phyloP scores from a whole-genome alignment of 768 basidiomycete genomes.

The Cyathus striatus region DNA sequence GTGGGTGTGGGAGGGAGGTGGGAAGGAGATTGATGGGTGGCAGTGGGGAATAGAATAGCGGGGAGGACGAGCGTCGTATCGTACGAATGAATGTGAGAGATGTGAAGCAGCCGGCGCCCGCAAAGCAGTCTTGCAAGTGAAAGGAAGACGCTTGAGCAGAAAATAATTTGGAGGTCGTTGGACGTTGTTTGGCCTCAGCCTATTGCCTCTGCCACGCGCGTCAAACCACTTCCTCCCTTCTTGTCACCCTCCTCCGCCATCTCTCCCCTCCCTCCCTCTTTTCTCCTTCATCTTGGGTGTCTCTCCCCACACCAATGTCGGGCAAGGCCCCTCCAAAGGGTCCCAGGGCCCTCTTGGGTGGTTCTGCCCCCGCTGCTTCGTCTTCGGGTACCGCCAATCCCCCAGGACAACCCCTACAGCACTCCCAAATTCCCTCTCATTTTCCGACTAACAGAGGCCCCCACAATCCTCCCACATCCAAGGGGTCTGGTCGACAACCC shows the following conservation, averaged over 20 bases:
- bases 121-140: too few relatives aligned
- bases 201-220: conserved; percentile 23
- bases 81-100: not conserved
- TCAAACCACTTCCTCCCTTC: conserved; percentile 11
- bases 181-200: conserved; percentile 21
- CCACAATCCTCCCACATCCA: conserved; percentile 14
- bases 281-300: conserved; percentile 8
- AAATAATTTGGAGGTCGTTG: conserved; percentile 17
- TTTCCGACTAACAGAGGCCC: conserved; percentile 16
- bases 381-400: conserved; percentile 21
- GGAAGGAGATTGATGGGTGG: too few relatives aligned
- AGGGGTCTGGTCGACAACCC: conserved; percentile 47
- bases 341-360: conserved; percentile 60
- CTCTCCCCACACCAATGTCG: conserved; percentile 40
- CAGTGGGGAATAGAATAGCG: too few relatives aligned
- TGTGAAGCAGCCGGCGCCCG: too few relatives aligned
- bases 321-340: conserved; percentile 75
- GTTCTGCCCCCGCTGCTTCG: conserved; percentile 29
- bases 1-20: too few relatives aligned
- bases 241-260: conserved; percentile 6
- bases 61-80: not conserved
- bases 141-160: too few relatives aligned
- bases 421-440: conserved; percentile 22
- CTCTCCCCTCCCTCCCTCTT: conserved; percentile 7
- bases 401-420: conserved; percentile 22